Percentiles rank a stretch among this genome's conserved stretches.
Conservation (phyloP, 306 rosid genomes). For the Ceratonia siliqua region DNA sequence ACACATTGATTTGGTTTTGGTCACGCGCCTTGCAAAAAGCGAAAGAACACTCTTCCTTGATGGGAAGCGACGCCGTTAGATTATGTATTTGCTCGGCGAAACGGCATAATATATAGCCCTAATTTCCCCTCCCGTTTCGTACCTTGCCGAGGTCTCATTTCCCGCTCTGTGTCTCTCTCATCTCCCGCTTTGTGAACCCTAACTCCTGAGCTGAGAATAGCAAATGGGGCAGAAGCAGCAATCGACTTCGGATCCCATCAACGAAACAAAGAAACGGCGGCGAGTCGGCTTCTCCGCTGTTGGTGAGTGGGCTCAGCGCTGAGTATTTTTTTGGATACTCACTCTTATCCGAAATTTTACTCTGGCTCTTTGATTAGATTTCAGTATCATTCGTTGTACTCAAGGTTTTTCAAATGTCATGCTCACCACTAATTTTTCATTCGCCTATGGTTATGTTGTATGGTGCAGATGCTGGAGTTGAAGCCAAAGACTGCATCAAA, state of each 20-base stretch:
- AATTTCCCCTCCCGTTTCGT: constrained; percentile 10
- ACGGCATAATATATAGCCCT: neutral
- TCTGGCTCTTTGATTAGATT: neutral
- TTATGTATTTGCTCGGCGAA: neutral
- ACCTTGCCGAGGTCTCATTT: constrained; percentile 27
- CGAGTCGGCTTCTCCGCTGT: constrained; percentile 67
- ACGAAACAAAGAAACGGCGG: constrained; percentile 65
- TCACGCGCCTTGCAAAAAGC: too few relatives aligned
- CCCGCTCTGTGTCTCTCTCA: constrained; percentile 62
- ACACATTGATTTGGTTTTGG: too few relatives aligned
- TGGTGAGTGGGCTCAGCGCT: constrained; percentile 36
- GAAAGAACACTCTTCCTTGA: too few relatives aligned
- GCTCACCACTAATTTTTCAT: constrained; percentile 3
- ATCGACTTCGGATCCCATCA: constrained; percentile 37
- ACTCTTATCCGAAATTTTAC: neutral
- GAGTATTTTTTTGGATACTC: neutral
- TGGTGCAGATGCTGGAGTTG: constrained; percentile 65
- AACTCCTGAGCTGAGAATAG: constrained; percentile 27
- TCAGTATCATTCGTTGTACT: neutral
- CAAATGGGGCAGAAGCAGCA: constrained; percentile 77
- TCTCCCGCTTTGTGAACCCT: constrained; percentile 76
- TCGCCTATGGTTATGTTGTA: constrained; percentile 22
- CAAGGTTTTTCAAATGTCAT: neutral
- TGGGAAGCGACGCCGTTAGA: neutral
- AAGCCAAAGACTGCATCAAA: constrained; percentile 79